Conservation (phyloP, 805 yeast species). For the Ogataea sp. region DNA sequence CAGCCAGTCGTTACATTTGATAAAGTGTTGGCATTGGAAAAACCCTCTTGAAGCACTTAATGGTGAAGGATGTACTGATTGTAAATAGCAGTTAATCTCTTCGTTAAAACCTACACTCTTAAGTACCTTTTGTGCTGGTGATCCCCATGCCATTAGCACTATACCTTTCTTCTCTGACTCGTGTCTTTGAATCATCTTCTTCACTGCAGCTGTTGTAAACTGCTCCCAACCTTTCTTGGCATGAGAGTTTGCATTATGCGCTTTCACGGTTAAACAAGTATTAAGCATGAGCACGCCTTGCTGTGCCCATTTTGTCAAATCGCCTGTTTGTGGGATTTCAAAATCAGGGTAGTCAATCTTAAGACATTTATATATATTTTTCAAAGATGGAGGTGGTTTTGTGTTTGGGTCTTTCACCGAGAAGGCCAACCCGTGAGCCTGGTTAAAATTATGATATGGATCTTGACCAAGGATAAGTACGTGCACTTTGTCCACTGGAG, state of each 20-base stretch:
- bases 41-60: conserved; percentile 84
- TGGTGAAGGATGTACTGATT: conserved; percentile 92
- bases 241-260: conserved; percentile 91
- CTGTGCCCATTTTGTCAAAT: conserved; percentile 74
- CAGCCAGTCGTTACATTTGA: conserved; percentile 73
- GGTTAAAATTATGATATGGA: conserved; percentile 88
- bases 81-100: conserved; percentile 42
- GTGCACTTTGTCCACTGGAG: conserved; percentile 67
- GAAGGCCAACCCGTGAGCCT: conserved; percentile 96
- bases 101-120: conserved; percentile 19
- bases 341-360: conserved; percentile 63
- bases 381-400: conserved; percentile 79
- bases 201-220: conserved; percentile 70
- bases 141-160: conserved; percentile 59
- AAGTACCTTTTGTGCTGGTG: conserved; percentile 34
- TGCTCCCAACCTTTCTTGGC: conserved; percentile 87
- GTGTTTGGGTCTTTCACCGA: conserved; percentile 77
- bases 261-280: conserved; percentile 84
- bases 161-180: conserved; percentile 40
- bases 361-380: conserved; percentile 79
- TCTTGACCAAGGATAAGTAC: conserved; percentile 91
- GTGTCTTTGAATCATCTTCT: conserved; percentile 40
- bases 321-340: conserved; percentile 51
- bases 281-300: conserved; percentile 85
- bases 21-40: conserved; percentile 70